phyloP scores from a whole-genome alignment of 108 stramenopile genomes.

The Fragilaria crotonensis region DNA sequence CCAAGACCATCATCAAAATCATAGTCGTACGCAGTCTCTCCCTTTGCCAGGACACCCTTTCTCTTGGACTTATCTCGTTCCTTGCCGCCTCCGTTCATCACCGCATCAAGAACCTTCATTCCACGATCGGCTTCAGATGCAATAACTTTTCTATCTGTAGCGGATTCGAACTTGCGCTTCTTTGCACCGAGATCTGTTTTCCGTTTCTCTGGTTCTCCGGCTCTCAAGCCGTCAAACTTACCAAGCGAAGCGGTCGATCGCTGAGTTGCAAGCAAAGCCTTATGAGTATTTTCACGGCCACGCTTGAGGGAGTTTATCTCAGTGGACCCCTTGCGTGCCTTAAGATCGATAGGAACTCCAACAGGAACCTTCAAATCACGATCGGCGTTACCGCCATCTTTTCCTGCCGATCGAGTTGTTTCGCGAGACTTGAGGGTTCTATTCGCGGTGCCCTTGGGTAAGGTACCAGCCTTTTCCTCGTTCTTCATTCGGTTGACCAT shows the following conservation, averaged over 20 bases:
- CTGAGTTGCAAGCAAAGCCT: conserved; percentile 72
- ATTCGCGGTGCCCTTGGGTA: conserved; percentile 67
- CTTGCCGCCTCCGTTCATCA: conserved; percentile 73
- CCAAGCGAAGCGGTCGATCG: conserved; percentile 77
- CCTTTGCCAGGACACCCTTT: conserved; percentile 67
- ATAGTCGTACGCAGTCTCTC: conserved; percentile 87
- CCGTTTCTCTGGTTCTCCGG: conserved; percentile 76
- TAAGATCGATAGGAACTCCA: conserved; percentile 74
- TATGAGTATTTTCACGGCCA: conserved; percentile 55
- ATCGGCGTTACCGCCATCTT: conserved; percentile 34
- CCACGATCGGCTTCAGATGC: conserved; percentile 49
- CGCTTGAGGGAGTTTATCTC: conserved; percentile 20
- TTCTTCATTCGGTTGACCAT: conserved; percentile 65
- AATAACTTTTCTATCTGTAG: conserved; percentile 42
- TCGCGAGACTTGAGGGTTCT: conserved; percentile 42
- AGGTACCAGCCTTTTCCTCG: conserved; percentile 51
- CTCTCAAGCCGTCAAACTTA: conserved; percentile 71
- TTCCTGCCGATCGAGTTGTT: conserved; percentile 45
- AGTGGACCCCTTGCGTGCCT: conserved; percentile 15
- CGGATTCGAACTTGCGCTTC: conserved; percentile 62
- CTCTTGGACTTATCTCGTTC: conserved; percentile 61
- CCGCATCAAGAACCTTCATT: conserved; percentile 64
- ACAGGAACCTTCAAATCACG: conserved; percentile 30
- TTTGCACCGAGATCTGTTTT: conserved; percentile 40
- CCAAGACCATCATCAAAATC: conserved; percentile 82